Evolutionary conservation across 257 asterid species (phyloP), one percentile per base, ranked within the genome.

Genomic region (Solanum bulbocastanum): DNA sequence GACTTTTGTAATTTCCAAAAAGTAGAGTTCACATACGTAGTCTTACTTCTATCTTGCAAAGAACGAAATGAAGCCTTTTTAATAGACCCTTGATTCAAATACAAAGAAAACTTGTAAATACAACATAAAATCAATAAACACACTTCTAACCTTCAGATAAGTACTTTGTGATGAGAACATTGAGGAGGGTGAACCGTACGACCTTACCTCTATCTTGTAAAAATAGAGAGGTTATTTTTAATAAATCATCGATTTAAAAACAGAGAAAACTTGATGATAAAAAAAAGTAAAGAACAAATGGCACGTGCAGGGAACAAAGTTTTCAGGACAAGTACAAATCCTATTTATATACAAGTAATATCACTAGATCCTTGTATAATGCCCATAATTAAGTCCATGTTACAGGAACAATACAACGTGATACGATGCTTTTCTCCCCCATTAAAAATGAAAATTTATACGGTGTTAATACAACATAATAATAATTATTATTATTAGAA

Each of bases 221-320:
- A 60, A 60, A 60, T 60, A 23, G 30, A 4, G 5, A 22, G 3
- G 5, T 0, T 60, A 23, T 60, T 4, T 56, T 8, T 7, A 56
- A 20, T 20, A 7, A 56, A 3, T 56, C 1, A 20, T 56, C 12
- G 2, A 56, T 56, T 56, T 56, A 56, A 56, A 7, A 56, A 20
- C 0, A 20, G 10, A 20, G 5, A 56, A 56, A 56, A 56, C 1
- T 20, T 62, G 10, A 23, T 9, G 7, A 42, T 36, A 62, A 52
- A 46, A 27, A 33, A 3, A 32, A 56, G 30, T 49, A 32, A 30
- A 32, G 36, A 71, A 85, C 65, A 85, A 66, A 40, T 66, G 82
- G 85, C 94, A 91, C 92, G 92, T 94, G 96, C 92, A 87, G 89
- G 90, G 89, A 89, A 89, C 91, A 91, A 88, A 39, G 32, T 87